Percentiles rank a stretch among this genome's conserved stretches.
Conservation (phyloP, 23 red algal species). For the Pyropia yezoensis region DNA sequence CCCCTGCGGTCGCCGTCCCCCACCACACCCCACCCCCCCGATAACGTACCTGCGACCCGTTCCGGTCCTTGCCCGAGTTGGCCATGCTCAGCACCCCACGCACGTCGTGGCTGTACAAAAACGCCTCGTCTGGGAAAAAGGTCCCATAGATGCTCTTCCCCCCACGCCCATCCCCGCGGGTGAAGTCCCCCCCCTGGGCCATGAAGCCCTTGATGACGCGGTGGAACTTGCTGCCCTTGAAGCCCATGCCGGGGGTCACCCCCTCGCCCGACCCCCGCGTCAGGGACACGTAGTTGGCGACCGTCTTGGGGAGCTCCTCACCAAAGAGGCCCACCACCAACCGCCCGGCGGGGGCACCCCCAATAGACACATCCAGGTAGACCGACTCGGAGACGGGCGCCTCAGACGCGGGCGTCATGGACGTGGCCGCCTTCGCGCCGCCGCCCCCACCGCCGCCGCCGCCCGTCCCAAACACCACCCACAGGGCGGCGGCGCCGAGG, state of each 20-base stretch:
- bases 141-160: slow-evolving; percentile 90
- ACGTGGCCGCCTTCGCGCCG: slow-evolving; percentile 21
- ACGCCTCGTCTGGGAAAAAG: slow-evolving; percentile 70
- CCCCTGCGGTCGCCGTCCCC: too few species aligned
- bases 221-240: slow-evolving; percentile 75
- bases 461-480: slow-evolving; percentile 16
- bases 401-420: slow-evolving; percentile 29
- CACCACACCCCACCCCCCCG: too few species aligned
- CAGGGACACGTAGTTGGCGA: slow-evolving; percentile 62
- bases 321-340: slow-evolving; percentile 84
- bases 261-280: slow-evolving; percentile 14
- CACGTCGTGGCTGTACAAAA: slow-evolving; percentile 51
- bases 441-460: too few species aligned
- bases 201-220: slow-evolving; percentile 92
- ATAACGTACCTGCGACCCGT: slow-evolving; percentile 66
- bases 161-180: slow-evolving; percentile 70
- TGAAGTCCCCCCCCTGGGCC: slow-evolving; percentile 93
- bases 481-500: slow-evolving; percentile 42
- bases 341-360: slow-evolving; percentile 41
- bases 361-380: slow-evolving; percentile 73
- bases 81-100: slow-evolving; percentile 89
- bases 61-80: slow-evolving; percentile 81
- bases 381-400: slow-evolving; percentile 57
- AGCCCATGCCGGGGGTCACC: slow-evolving; percentile 58
- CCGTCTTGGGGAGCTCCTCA: slow-evolving; percentile 74